Evolutionary conservation across 192 early-diverging fungal genomes (phyloP).

Genomic region (Jimgerdemannia lactiflua): DNA sequence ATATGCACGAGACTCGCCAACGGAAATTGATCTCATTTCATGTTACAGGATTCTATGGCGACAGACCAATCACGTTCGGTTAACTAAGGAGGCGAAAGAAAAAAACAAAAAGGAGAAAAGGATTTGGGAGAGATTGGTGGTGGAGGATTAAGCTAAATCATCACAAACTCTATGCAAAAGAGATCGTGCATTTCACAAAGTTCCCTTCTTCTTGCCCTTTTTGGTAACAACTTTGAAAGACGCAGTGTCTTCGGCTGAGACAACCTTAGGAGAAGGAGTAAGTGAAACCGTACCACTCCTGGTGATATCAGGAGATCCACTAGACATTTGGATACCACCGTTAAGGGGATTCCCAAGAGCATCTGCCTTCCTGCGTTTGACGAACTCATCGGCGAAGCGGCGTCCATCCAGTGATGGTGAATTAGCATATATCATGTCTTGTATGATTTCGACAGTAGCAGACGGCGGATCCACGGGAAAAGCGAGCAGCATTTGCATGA

Average conservation of each 20-base stretch:
- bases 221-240: conserved; percentile 41
- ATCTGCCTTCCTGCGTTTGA: conserved; percentile 71
- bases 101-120: neutral
- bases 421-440: conserved; percentile 73
- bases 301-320: conserved; percentile 16
- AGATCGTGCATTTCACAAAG: neutral
- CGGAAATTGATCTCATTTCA: too few species aligned
- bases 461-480: conserved; percentile 67
- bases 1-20: too few species aligned
- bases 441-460: conserved; percentile 68
- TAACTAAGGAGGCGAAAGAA: neutral
- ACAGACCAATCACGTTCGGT: too few species aligned
- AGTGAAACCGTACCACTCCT: conserved; percentile 23
- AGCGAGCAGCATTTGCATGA: conserved; percentile 72
- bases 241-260: conserved; percentile 1
- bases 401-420: conserved; percentile 70
- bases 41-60: too few species aligned
- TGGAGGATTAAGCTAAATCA: neutral
- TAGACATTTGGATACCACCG: conserved; percentile 8
- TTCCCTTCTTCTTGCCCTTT: conserved; percentile 40
- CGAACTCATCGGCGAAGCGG: conserved; percentile 78
- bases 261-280: conserved; percentile 14
- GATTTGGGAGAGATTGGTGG: neutral
- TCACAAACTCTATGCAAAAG: conserved; percentile 10
- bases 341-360: conserved; percentile 32